A percentile compares a stretch with the other conserved stretches of the same genome.
Evolutionary conservation across 106 monocot species (phyloP).

Genomic region (Phalaenopsis aphrodite): DNA sequence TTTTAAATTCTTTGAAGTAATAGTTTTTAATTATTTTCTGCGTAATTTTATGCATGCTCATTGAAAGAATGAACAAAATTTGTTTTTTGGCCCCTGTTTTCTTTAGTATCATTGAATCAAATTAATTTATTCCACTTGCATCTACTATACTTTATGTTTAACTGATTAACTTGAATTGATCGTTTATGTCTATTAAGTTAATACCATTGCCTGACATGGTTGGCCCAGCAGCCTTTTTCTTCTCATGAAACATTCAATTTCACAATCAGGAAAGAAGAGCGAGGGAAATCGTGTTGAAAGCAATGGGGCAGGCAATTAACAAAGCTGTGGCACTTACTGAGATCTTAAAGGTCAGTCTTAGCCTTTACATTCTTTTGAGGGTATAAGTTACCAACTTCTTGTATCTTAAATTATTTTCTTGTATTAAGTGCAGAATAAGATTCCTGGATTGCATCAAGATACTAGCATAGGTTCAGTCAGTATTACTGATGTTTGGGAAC

Average conservation of each 20-base stretch:
- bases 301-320: constrained; percentile 11
- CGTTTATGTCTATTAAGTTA: background rate
- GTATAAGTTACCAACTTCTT: background rate
- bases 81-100: no score
- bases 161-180: background rate
- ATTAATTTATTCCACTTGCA: background rate
- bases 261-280: constrained; percentile 3
- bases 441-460: constrained; percentile 83
- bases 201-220: background rate
- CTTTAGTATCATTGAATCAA: background rate
- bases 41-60: no score
- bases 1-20: no score
- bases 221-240: background rate
- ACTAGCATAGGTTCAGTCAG: constrained; percentile 75
- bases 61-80: no score
- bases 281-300: constrained; percentile 9
- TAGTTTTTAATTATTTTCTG: no score
- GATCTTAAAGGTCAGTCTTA: constrained; percentile 1
- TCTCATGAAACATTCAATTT: constrained; percentile 1
- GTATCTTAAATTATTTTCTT: constrained; percentile 1
- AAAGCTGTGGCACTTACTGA: constrained; percentile 7
- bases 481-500: constrained; percentile 99
- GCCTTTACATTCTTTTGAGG: background rate
- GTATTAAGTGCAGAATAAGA: constrained; percentile 47
- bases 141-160: background rate